These are phyloP conservation scores for Colletotrichum zoysiae DNA, from an alignment of 2,329 filamentous ascomycete species.

Conservation along the genomic window DNA sequence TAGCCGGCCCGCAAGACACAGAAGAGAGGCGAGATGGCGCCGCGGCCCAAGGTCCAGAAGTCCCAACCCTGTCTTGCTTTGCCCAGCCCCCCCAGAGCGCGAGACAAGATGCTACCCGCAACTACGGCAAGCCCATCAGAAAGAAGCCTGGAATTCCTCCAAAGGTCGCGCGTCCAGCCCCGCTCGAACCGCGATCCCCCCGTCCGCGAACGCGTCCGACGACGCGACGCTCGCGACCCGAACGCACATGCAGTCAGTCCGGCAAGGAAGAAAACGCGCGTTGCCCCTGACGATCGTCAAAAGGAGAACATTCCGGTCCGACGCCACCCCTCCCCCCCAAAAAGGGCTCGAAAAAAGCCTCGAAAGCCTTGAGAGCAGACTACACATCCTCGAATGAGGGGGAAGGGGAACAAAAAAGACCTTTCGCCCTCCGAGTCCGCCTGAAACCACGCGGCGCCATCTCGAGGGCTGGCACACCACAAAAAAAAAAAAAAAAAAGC, in stretches of 20 bases:
- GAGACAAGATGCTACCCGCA: neutral
- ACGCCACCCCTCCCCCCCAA: no score
- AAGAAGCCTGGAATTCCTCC: neutral
- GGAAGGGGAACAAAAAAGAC: no score
- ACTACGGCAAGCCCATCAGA: neutral
- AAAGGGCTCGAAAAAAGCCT: no score
- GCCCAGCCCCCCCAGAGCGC: neutral
- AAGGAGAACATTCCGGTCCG: neutral
- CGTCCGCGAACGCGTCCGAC: constrained; percentile 3
- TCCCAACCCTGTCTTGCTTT: neutral
- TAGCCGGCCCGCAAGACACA: neutral
- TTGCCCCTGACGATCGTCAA: constrained; percentile 6
- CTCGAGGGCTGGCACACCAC: neutral
- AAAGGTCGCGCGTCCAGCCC: neutral
- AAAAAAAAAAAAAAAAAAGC: no score
- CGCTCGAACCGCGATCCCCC: neutral
- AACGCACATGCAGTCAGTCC: neutral
- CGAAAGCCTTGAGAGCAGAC: neutral
- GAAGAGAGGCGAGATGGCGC: neutral
- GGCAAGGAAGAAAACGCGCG: neutral
- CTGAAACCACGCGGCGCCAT: constrained; percentile 33
- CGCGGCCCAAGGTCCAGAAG: neutral
- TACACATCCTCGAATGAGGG: neutral
- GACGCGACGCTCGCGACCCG: neutral
- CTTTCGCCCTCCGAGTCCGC: neutral